Conservation (phyloP, 1,284 basidiomycete species). For the Leccinum griseonigrum region DNA sequence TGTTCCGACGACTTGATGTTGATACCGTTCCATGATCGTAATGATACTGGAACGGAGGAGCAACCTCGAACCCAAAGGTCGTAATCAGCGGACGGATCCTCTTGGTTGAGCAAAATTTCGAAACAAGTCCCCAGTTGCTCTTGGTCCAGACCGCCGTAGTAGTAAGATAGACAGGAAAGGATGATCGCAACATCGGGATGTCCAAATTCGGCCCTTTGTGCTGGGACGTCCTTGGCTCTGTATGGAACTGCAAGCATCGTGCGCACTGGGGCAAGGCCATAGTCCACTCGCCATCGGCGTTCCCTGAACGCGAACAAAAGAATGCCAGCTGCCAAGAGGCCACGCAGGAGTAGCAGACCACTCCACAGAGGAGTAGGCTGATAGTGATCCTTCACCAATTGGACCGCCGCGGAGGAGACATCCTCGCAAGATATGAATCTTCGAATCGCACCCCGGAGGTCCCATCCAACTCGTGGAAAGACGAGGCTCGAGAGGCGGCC, state of each 20-base stretch:
- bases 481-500: background rate
- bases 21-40: slow-evolving; percentile 37
- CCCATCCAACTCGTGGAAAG: background rate
- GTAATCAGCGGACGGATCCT: slow-evolving; percentile 46
- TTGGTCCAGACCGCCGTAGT: slow-evolving; percentile 45
- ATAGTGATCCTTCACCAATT: background rate
- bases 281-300: slow-evolving; percentile 50
- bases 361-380: slow-evolving; percentile 25
- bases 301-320: slow-evolving; percentile 41
- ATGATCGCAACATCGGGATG: slow-evolving; percentile 50
- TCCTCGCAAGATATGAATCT: background rate
- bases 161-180: slow-evolving; percentile 52
- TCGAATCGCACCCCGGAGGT: background rate
- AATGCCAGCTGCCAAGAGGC: slow-evolving; percentile 43
- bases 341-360: slow-evolving; percentile 42
- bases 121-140: slow-evolving; percentile 42
- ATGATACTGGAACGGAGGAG: slow-evolving; percentile 26
- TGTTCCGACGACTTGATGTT: slow-evolving; percentile 44
- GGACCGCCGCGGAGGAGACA: background rate
- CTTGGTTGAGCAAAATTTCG: slow-evolving; percentile 39
- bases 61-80: slow-evolving; percentile 37
- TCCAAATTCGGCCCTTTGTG: slow-evolving; percentile 50
- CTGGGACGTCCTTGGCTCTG: slow-evolving; percentile 51
- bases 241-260: slow-evolving; percentile 54
- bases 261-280: slow-evolving; percentile 44